Conservation (phyloP, 2,329 filamentous ascomycete genomes). For the Paramyrothecium sp. region DNA sequence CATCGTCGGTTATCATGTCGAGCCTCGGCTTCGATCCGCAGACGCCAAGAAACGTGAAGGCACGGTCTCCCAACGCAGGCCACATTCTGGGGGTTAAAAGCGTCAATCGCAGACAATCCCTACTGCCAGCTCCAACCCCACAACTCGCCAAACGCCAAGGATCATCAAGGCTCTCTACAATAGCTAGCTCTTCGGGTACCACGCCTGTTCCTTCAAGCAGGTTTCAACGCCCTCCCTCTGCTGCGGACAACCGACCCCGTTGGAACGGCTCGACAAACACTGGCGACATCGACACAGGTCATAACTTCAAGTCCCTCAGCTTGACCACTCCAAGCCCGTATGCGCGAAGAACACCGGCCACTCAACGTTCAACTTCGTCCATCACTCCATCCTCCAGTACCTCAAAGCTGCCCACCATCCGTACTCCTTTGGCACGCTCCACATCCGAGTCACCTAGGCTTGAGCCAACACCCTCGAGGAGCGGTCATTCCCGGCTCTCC, state of each 20-base stretch:
- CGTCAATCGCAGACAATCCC: slow-evolving; percentile 43
- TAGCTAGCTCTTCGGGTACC: slow-evolving; percentile 50
- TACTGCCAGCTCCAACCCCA: slow-evolving; percentile 43
- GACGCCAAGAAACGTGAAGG: slow-evolving; percentile 41
- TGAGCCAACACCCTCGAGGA: slow-evolving; percentile 44
- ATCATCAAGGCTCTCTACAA: slow-evolving; percentile 43
- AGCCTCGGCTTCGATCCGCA: slow-evolving; percentile 47
- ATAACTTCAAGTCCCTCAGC: slow-evolving; percentile 64
- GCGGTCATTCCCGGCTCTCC: slow-evolving; percentile 42
- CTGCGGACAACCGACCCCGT: slow-evolving; percentile 58
- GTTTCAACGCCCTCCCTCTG: slow-evolving; percentile 43
- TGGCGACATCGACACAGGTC: slow-evolving; percentile 61
- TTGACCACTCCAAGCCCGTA: slow-evolving; percentile 60
- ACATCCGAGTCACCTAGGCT: slow-evolving; percentile 46
- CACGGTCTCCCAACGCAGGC: slow-evolving; percentile 46
- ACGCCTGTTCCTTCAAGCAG: slow-evolving; percentile 36
- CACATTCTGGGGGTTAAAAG: slow-evolving; percentile 44
- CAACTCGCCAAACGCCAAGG: slow-evolving; percentile 39
- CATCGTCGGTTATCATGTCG: slow-evolving; percentile 61
- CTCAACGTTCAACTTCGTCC: slow-evolving; percentile 40
- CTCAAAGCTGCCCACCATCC: slow-evolving; percentile 48
- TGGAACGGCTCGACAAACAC: slow-evolving; percentile 72
- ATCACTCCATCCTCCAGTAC: slow-evolving; percentile 37
- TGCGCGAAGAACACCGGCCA: slow-evolving; percentile 41
- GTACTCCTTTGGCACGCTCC: slow-evolving; percentile 45